Percentiles rank a stretch among this genome's conserved stretches.
phyloP scores from a whole-genome alignment of 108 stramenopile species.

The Skeletonema costatum region DNA sequence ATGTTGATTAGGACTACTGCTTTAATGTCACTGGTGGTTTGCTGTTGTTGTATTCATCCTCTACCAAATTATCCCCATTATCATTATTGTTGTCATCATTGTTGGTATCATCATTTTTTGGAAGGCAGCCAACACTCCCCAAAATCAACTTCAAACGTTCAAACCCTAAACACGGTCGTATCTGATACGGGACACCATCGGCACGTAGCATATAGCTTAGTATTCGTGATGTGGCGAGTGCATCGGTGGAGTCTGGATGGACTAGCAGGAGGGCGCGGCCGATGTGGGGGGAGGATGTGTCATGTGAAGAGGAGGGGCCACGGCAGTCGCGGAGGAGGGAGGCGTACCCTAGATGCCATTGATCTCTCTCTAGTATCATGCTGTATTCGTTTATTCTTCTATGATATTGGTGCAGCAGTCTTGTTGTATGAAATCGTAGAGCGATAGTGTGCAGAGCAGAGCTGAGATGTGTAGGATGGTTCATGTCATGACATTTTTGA shows the following conservation, averaged over 20 bases:
- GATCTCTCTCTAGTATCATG: constrained; percentile 75
- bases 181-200: constrained; percentile 73
- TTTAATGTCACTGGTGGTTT: constrained; percentile 29
- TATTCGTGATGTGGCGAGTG: constrained; percentile 76
- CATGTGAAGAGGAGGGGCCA: neutral
- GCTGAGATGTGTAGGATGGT: too few relatives aligned
- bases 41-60: neutral
- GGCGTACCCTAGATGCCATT: constrained; percentile 82
- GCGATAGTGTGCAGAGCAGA: too few relatives aligned
- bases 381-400: neutral
- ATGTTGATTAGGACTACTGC: constrained; percentile 76
- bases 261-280: constrained; percentile 65
- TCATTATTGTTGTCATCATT: too few relatives aligned
- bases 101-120: neutral
- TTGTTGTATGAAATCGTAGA: too few relatives aligned
- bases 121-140: constrained; percentile 24
- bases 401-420: too few relatives aligned
- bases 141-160: constrained; percentile 12
- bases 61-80: constrained; percentile 6
- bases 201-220: constrained; percentile 73
- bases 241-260: constrained; percentile 72
- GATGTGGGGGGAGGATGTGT: neutral
- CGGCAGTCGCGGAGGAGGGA: constrained; percentile 79
- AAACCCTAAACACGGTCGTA: constrained; percentile 60
- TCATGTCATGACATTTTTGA: too few relatives aligned